Conservation (phyloP, 148 eudicot species). For the Bassia scoparia region DNA sequence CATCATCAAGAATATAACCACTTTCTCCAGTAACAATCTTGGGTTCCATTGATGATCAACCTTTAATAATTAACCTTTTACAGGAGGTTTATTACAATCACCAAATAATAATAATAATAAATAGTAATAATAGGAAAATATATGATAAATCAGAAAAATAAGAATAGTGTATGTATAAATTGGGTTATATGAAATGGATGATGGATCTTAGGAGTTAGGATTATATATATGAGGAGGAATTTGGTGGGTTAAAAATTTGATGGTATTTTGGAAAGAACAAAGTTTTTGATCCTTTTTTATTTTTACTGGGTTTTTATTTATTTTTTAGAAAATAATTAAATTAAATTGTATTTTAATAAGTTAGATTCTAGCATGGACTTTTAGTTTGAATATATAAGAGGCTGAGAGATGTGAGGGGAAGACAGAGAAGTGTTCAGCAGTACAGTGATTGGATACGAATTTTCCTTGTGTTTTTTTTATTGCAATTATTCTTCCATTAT, state of each 20-base stretch:
- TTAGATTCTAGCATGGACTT: not conserved
- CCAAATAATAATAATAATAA: too few relatives aligned
- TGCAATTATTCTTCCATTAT: not conserved
- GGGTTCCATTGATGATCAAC: slow-evolving; percentile 30
- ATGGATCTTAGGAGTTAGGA: slow-evolving; percentile 17
- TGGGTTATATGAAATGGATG: not conserved
- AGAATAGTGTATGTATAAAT: too few relatives aligned
- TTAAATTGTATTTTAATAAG: too few relatives aligned
- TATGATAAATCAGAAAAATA: too few relatives aligned
- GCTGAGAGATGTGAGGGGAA: not conserved
- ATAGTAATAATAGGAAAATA: too few relatives aligned
- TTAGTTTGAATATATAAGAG: not conserved
- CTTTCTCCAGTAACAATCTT: slow-evolving; percentile 52
- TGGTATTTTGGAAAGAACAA: slow-evolving; percentile 16
- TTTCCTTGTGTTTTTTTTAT: not conserved
- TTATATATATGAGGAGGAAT: not conserved
- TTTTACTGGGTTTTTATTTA: too few relatives aligned
- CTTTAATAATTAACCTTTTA: too few relatives aligned
- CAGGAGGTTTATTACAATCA: too few relatives aligned
- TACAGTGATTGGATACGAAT: not conserved
- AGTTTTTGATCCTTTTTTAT: slow-evolving; percentile 9
- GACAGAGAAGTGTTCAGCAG: not conserved
- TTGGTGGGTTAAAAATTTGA: slow-evolving; percentile 12
- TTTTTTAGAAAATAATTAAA: too few relatives aligned
- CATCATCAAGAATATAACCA: slow-evolving; percentile 80